Conservation (phyloP, 129 eudicot genomes). For the Helianthus tuberosus region DNA sequence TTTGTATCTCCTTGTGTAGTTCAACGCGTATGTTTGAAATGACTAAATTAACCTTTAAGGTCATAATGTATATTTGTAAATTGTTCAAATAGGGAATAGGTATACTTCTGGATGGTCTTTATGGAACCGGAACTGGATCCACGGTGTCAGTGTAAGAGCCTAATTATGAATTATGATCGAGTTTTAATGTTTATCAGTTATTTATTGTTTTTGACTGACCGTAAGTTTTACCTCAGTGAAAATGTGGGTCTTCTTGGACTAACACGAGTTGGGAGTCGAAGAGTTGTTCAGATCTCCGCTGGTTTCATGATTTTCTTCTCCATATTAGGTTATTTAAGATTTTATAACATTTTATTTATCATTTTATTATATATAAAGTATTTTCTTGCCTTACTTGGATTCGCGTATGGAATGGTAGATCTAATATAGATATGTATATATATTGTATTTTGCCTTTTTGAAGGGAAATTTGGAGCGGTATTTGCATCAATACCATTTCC, state of each 20-base stretch:
- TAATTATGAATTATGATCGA: background rate
- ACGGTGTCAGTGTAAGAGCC: slow-evolving; percentile 91
- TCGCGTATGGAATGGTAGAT: background rate
- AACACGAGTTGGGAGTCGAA: slow-evolving; percentile 90
- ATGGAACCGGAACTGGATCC: slow-evolving; percentile 90
- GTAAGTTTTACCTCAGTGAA: slow-evolving; percentile 52
- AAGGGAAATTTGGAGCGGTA: slow-evolving; percentile 99
- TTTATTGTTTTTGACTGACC: slow-evolving; percentile 1
- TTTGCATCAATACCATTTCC: slow-evolving; percentile 98
- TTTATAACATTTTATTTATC: background rate
- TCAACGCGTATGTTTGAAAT: background rate
- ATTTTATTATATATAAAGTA: background rate
- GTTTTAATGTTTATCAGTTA: background rate
- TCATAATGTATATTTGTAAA: background rate
- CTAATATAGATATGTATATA: background rate
- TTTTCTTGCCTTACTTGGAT: background rate
- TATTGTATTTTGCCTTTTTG: slow-evolving; percentile 11
- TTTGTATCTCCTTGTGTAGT: background rate
- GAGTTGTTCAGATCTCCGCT: slow-evolving; percentile 92
- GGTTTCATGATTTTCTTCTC: slow-evolving; percentile 94
- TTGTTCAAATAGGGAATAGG: slow-evolving; percentile 78
- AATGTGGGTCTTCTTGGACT: slow-evolving; percentile 92
- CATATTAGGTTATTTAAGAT: slow-evolving; percentile 59
- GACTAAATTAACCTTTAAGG: background rate
- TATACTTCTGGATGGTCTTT: slow-evolving; percentile 87